Evolutionary conservation across 1,284 basidiomycete genomes (phyloP).

Genomic region (Cutaneotrichosporon dermatis): DNA sequence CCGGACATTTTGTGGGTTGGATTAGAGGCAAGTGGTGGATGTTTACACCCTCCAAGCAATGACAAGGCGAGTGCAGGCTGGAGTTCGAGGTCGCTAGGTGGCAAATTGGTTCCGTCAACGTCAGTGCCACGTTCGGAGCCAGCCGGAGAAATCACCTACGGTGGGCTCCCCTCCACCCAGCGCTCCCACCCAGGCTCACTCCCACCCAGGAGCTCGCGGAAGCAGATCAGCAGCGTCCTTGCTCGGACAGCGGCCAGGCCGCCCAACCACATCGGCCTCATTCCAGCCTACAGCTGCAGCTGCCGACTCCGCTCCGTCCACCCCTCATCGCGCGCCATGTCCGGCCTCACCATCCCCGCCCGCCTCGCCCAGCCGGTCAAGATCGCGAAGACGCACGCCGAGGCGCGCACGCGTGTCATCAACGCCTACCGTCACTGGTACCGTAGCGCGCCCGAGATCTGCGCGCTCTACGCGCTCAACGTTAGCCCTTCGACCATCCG

Average conservation of each 20-base stretch:
- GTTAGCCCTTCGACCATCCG: constrained; percentile 76
- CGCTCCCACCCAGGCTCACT: too few relatives aligned
- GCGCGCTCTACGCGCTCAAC: constrained; percentile 76
- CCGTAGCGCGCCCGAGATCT: constrained; percentile 84
- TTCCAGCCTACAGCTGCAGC: background rate
- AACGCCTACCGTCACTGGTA: constrained; percentile 90
- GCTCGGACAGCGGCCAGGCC: background rate
- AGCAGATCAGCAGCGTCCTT: too few relatives aligned
- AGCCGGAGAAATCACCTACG: background rate
- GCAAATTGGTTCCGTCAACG: constrained; percentile 9
- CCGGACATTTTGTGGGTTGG: too few relatives aligned
- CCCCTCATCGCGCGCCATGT: background rate
- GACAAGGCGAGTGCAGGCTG: too few relatives aligned
- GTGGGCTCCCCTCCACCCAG: background rate
- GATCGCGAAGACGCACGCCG: constrained; percentile 59
- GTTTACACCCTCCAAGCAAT: too few relatives aligned
- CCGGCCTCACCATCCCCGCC: constrained; percentile 61
- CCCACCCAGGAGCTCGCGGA: too few relatives aligned
- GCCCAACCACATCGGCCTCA: background rate
- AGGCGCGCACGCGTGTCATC: constrained; percentile 67
- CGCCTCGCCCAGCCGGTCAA: constrained; percentile 72
- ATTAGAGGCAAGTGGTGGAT: too few relatives aligned
- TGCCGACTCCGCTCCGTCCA: background rate
- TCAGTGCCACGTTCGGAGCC: background rate
- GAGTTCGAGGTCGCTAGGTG: background rate